phyloP scores from a whole-genome alignment of 306 rosid genomes.

The Lablab purpureus region DNA sequence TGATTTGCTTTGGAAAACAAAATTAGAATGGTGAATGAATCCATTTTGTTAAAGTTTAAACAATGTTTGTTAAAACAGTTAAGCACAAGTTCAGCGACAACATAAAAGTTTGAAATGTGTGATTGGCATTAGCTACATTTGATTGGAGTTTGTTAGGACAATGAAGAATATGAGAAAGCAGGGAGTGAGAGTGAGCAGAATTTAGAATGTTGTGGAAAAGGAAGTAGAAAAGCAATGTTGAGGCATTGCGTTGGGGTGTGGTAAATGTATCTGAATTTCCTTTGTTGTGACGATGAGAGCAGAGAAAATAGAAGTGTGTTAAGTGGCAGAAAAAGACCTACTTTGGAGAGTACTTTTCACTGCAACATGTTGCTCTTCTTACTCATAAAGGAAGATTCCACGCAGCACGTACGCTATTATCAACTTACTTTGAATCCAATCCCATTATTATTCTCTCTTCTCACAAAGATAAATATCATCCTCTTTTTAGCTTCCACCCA shows the following conservation, averaged over 20 bases:
- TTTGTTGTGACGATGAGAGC: neutral
- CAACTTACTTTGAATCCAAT: conserved; percentile 40
- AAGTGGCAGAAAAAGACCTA: conserved; percentile 14
- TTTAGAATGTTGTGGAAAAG: neutral
- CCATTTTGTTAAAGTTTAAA: too few relatives aligned
- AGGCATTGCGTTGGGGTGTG: conserved; percentile 24
- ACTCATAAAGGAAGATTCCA: conserved; percentile 31
- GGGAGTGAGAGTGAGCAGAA: neutral
- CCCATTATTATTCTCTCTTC: conserved; percentile 12
- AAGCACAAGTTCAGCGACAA: too few relatives aligned
- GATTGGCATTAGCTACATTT: too few relatives aligned
- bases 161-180: neutral
- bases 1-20: too few relatives aligned
- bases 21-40: too few relatives aligned
- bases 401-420: conserved; percentile 22
- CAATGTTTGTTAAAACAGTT: too few relatives aligned
- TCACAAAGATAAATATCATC: conserved; percentile 4
- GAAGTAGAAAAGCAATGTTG: neutral
- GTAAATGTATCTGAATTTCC: conserved; percentile 27
- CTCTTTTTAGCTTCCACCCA: conserved; percentile 23
- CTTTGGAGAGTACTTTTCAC: conserved; percentile 12
- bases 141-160: neutral
- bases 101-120: too few relatives aligned
- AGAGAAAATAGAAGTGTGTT: neutral
- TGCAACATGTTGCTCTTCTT: conserved; percentile 26